Evolutionary conservation across 441 rosid species (phyloP), one percentile per base, ranked within the genome.

Genomic region (Eutrema salsugineum): DNA sequence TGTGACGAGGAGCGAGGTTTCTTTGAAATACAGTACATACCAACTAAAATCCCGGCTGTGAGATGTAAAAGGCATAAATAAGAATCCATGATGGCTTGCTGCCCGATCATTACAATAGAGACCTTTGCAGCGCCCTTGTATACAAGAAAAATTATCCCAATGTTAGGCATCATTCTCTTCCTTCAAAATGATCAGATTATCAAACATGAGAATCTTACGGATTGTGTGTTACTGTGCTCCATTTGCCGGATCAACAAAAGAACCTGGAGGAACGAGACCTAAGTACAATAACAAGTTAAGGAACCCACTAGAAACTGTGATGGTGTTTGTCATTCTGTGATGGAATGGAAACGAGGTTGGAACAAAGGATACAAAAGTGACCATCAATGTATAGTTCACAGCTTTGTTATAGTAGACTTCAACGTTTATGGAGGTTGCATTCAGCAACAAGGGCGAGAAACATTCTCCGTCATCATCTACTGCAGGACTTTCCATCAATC

Each of bases 51-150:
- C 80, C 98, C 98, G 20, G 99, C 93, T 28, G 98, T 95, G 72
- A 95, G 87, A 86, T 92, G 99, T 69, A 95, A 67, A 76, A 92
- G 96, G 88, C 99, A 95, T 59, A 95, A 88, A 83, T 92, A 95
- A 68, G 99, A 94, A 87, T 95, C 99, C 95, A 92, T 89, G 79
- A 91, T 91, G 57, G 99, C 98, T 70, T 95, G 99, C 80, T 92
- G 98, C 39, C 99, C 97, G 46, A 95, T 86, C 94, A 93, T 92
- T 63, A 95, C 75, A 67, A 95, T 87, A 11, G 99, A 92, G 73
- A 95, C 98, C 80, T 92, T 95, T 32, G 96, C 98, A 81, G 98
- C 98, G 42, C 98, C 98, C 99, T 95, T 71, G 62, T 71, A 40
- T 57, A 49, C 51, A 76, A 36, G 9, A 71, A 58, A 35, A 42